Evolutionary conservation across 2,329 filamentous ascomycete species (phyloP), one percentile per base, ranked within the genome.

Genomic region (Xylariaceae sp.): DNA sequence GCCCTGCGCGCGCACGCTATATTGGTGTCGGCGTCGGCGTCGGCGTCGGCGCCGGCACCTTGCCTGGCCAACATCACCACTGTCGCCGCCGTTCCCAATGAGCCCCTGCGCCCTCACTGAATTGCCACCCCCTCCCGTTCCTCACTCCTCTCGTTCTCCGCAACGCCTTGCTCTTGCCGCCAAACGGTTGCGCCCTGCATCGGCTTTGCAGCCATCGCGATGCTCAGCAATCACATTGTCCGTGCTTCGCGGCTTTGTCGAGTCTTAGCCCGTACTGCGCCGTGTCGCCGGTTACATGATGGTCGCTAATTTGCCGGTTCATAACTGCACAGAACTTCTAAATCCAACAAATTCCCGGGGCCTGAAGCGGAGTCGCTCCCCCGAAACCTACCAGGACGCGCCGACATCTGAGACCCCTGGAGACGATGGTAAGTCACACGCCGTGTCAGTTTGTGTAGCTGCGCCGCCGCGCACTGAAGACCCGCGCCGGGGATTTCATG

Each of bases 311-410:
- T 51, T 53, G 36, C 46, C 47, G 44, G 40, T 36, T 31, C 56
- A 47, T 62, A 43, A 58, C 60, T 58, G 49, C 51, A 71, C 63
- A 78, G 82, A 72, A 70, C 68, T 71, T 69, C 74, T 71, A 68
- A 71, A 71, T 61, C 74, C 69, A 54, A 49, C 52, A 75, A 73
- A 66, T 71, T 64, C 84, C 58, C 84, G 88, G 68, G 87, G 87
- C 61, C 74, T 85, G 62, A 95, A 95, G 75, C 82, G 89, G 69
- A 87, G 82, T 76, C 85, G 87, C 58, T 91, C 89, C 58, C 86
- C 87, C 62, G 82, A 87, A 62, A 73, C 68, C 52, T 82, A 83
- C 71, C 77, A 76, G 68, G 79, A 83, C 65, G 68, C 74, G 58
- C 71, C 71, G 48, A 59, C 68, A 52, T 72, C 72, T 58, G 79